These are phyloP conservation scores for Fusarium napiforme DNA, from an alignment of 2,329 filamentous ascomycete species.

Conservation along the genomic window DNA sequence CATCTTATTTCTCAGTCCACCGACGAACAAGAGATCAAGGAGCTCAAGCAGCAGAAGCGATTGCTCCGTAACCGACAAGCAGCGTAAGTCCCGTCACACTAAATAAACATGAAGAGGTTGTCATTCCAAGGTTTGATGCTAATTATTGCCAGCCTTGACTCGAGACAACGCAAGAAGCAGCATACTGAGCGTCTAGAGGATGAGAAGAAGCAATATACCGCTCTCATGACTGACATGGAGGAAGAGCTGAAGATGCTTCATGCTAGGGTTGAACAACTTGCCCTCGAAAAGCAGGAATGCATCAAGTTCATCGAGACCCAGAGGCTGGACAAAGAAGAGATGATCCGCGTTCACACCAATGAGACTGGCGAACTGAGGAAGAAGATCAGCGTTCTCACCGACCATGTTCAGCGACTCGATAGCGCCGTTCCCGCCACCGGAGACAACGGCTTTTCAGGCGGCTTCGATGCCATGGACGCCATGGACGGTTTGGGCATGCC, in stretches of 20 bases:
- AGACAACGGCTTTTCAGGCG: slow-evolving; percentile 72
- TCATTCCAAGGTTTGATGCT: slow-evolving; percentile 12
- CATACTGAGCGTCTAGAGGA: slow-evolving; percentile 96
- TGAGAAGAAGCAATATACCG: slow-evolving; percentile 92
- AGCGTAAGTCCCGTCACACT: slow-evolving; percentile 73
- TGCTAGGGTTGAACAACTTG: slow-evolving; percentile 75
- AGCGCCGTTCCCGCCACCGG: slow-evolving; percentile 61
- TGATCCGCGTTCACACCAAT: slow-evolving; percentile 87
- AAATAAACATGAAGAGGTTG: slow-evolving; percentile 7
- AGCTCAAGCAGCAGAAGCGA: slow-evolving; percentile 98
- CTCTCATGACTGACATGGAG: slow-evolving; percentile 80
- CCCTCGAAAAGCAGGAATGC: slow-evolving; percentile 78
- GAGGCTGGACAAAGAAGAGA: slow-evolving; percentile 88
- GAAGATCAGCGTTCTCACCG: slow-evolving; percentile 85
- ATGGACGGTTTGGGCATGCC: slow-evolving; percentile 89
- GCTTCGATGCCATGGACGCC: slow-evolving; percentile 84
- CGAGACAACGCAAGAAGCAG: slow-evolving; percentile 96
- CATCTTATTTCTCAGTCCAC: slow-evolving; percentile 87
- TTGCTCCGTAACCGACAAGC: slow-evolving; percentile 94
- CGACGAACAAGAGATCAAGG: slow-evolving; percentile 94
- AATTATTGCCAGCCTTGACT: slow-evolving; percentile 77
- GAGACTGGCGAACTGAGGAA: slow-evolving; percentile 93
- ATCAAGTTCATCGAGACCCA: slow-evolving; percentile 80
- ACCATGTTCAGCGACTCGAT: slow-evolving; percentile 77
- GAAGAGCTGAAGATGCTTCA: slow-evolving; percentile 78